phyloP scores from a whole-genome alignment of 2,329 filamentous ascomycete genomes.

The Epichloe coenophiala region DNA sequence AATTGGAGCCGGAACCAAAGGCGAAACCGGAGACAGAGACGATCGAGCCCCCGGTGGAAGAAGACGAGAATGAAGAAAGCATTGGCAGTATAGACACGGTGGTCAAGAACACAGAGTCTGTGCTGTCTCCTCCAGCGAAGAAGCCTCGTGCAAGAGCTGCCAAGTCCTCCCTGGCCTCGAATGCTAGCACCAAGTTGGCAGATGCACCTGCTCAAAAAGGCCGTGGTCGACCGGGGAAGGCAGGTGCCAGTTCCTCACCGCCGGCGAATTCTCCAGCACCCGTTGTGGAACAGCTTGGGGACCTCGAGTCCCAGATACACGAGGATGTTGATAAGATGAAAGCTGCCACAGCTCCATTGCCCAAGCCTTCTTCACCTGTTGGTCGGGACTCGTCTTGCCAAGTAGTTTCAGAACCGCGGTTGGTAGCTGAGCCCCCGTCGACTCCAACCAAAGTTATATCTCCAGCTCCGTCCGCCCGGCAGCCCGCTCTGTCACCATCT shows the following conservation, averaged over 20 bases:
- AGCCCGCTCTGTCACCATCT: conserved; percentile 46
- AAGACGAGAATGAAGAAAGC: conserved; percentile 15
- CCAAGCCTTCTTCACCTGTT: neutral
- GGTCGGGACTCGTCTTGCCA: neutral
- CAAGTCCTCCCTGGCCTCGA: conserved; percentile 14
- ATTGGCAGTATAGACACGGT: conserved; percentile 29
- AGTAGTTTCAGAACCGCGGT: neutral
- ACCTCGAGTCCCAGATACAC: conserved; percentile 5
- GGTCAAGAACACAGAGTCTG: conserved; percentile 20
- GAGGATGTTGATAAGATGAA: neutral
- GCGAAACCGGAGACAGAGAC: conserved; percentile 9
- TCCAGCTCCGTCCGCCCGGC: conserved; percentile 35
- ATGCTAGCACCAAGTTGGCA: neutral
- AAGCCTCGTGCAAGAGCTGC: conserved; percentile 13
- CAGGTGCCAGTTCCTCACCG: neutral
- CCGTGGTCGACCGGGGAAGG: conserved; percentile 18
- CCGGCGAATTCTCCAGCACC: neutral
- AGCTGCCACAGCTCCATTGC: neutral
- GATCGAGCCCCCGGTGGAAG: conserved; percentile 9
- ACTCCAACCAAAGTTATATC: conserved; percentile 30
- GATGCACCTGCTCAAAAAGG: conserved; percentile 16
- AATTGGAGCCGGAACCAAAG: conserved; percentile 3
- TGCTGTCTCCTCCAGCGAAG: conserved; percentile 10
- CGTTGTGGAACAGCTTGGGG: conserved; percentile 4
- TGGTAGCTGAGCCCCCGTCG: conserved; percentile 22